Evolutionary conservation across 441 rosid genomes (phyloP).

Genomic region (Bruguiera hainesii): DNA sequence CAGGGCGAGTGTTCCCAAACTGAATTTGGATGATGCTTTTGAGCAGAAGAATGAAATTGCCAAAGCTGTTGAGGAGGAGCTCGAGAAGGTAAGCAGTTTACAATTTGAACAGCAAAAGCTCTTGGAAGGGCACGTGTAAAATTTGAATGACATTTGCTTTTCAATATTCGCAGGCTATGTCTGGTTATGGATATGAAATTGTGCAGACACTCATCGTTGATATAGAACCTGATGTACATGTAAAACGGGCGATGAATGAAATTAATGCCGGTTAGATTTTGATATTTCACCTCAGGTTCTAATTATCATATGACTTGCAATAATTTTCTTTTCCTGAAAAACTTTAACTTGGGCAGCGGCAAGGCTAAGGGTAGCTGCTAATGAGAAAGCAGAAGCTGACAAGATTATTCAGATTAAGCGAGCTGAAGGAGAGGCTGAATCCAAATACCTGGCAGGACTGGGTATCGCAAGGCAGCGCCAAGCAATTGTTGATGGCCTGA

Average conservation of each 20-base stretch:
- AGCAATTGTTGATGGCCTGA: slow-evolving; percentile 51
- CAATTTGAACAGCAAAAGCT: neutral
- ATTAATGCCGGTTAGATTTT: slow-evolving; percentile 43
- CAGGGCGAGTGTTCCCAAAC: slow-evolving; percentile 50
- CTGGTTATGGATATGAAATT: slow-evolving; percentile 53
- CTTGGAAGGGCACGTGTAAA: neutral
- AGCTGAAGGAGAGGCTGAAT: slow-evolving; percentile 57
- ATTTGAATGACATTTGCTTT: neutral
- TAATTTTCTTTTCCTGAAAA: neutral
- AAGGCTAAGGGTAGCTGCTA: slow-evolving; percentile 45
- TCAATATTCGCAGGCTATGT: slow-evolving; percentile 39
- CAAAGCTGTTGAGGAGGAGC: slow-evolving; percentile 49
- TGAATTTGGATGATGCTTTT: slow-evolving; percentile 46
- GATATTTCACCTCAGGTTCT: neutral
- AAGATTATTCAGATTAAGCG: slow-evolving; percentile 45
- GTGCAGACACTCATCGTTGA: slow-evolving; percentile 58
- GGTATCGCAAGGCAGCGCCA: slow-evolving; percentile 58
- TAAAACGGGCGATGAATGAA: slow-evolving; percentile 59
- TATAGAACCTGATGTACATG: slow-evolving; percentile 49
- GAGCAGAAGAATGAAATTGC: slow-evolving; percentile 54
- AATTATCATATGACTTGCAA: neutral
- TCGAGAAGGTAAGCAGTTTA: slow-evolving; percentile 19
- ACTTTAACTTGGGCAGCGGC: slow-evolving; percentile 35
- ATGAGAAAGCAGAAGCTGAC: slow-evolving; percentile 48
- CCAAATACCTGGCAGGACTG: slow-evolving; percentile 46